Base-by-base conservation (phyloP, 129 eudicot species). In the Tagetes patula region DNA sequence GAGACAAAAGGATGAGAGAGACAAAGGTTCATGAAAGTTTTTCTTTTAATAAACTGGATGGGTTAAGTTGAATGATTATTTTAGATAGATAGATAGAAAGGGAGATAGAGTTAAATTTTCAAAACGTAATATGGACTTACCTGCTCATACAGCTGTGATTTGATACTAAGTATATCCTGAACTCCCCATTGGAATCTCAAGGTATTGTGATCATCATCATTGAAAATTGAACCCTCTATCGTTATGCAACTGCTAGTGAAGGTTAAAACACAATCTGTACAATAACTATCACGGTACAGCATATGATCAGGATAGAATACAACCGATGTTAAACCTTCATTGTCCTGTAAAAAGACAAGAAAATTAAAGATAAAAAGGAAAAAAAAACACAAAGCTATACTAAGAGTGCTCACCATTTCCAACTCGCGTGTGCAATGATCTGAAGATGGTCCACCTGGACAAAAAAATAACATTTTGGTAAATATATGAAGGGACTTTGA, bases 251-350 rank as follows among this genome's bases (percentile, higher is more conserved):
- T 65, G 52, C 78, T 81, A 12, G 85, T 81, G 64, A 92, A 87
- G 40, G 65, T 82, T 75, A 92, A 52, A 60, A 75, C 82, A 43
- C 84, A 48, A 66, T 88, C 81, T 69, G 86, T 77, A 69, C 68
- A 84, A 74, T 84, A 72, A 45, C 53, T 79, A 70, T 82, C 82
- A 40, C 70, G 45, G 72, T 80, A 89, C 55, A 69, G 71, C 69
- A 89, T 56, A 87, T 85, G 84, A 72, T 92, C 98, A 3, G 98
- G 86, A 65, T 73, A 79, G 82, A 85, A 81, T 47, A 75, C 68
- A 77, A 91, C 82, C 42, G 66, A 52, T 46, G 33, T 53, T 32
- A 71, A 9, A 45, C 70, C 85, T 67, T 77, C 85, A 8, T 77
- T 75, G 58, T 47, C 89, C 97, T 87, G 91, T 64, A 64, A 84